Evolutionary conservation across 371 early-diverging fungal species (phyloP).

Genomic region (Mortierella sp.): DNA sequence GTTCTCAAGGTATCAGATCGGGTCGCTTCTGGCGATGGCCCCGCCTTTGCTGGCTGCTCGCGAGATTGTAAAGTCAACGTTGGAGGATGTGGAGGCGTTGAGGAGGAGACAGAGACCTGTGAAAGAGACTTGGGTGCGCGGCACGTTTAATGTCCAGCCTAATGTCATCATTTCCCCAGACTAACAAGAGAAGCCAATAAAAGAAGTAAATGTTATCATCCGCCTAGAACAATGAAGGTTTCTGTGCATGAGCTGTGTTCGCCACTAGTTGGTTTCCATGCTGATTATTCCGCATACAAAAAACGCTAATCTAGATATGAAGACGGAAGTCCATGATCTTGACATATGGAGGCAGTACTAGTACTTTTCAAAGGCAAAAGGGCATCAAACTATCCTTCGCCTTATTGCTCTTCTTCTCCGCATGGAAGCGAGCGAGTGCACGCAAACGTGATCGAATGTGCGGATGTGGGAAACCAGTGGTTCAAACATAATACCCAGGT

Average conservation of each 20-base stretch:
- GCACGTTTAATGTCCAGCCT: slow-evolving; percentile 7
- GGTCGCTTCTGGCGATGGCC: background rate
- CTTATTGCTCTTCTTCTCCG: background rate
- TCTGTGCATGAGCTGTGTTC: background rate
- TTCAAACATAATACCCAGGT: background rate
- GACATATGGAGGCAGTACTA: background rate
- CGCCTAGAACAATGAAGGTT: background rate
- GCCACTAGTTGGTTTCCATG: background rate
- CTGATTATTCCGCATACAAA: background rate
- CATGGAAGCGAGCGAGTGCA: background rate
- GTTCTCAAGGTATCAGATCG: slow-evolving; percentile 11
- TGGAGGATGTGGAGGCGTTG: background rate
- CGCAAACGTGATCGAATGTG: background rate
- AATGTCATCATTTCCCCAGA: slow-evolving; percentile 4
- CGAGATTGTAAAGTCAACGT: background rate
- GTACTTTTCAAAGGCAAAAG: background rate
- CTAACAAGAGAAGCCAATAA: background rate
- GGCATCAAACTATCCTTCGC: background rate
- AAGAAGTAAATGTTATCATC: background rate
- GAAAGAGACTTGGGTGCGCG: slow-evolving; percentile 14
- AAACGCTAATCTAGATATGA: background rate
- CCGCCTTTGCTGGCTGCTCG: slow-evolving; percentile 15
- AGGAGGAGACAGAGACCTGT: background rate
- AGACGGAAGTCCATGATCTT: background rate
- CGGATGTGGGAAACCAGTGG: background rate